Percentiles rank a stretch among this genome's conserved stretches.
Evolutionary conservation across 176 grass and related monocot species (phyloP).

Genomic region (Avena eriantha): DNA sequence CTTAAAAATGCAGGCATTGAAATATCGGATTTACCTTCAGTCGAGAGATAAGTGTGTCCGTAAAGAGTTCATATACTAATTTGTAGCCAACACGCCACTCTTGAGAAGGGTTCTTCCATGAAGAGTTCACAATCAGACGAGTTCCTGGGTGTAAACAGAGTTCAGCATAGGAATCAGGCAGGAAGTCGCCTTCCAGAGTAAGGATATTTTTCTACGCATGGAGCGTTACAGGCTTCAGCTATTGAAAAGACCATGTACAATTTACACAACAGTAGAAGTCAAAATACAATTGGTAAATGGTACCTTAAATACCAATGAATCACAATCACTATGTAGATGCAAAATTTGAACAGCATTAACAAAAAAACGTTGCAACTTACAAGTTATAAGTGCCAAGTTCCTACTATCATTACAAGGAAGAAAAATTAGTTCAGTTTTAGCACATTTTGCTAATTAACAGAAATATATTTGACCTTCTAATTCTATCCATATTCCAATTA

Average conservation of each 20-base stretch:
- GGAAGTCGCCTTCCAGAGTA: slow-evolving; percentile 19
- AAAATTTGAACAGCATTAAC: slow-evolving; percentile 25
- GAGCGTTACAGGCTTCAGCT: background rate
- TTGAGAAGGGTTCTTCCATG: slow-evolving; percentile 96
- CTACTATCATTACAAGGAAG: background rate
- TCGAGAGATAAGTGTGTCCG: slow-evolving; percentile 74
- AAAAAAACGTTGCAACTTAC: background rate
- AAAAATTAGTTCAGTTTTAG: background rate
- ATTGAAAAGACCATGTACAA: background rate
- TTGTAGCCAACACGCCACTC: slow-evolving; percentile 97
- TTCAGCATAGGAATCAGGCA: slow-evolving; percentile 26
- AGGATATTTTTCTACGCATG: slow-evolving; percentile 18
- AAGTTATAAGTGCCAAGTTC: background rate
- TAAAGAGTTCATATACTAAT: slow-evolving; percentile 97
- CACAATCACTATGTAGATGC: slow-evolving; percentile 9
- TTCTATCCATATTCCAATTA: background rate
- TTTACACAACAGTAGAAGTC: slow-evolving; percentile 9
- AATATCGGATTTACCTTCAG: slow-evolving; percentile 73
- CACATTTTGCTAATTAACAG: slow-evolving; percentile 22
- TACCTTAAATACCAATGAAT: background rate
- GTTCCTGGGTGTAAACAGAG: slow-evolving; percentile 58
- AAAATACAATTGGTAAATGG: background rate
- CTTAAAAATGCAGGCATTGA: slow-evolving; percentile 24
- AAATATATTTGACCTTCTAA: slow-evolving; percentile 18
- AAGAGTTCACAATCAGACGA: slow-evolving; percentile 72